Base-by-base conservation (phyloP, 306 rosid genomes). In the Rosa persica region DNA sequence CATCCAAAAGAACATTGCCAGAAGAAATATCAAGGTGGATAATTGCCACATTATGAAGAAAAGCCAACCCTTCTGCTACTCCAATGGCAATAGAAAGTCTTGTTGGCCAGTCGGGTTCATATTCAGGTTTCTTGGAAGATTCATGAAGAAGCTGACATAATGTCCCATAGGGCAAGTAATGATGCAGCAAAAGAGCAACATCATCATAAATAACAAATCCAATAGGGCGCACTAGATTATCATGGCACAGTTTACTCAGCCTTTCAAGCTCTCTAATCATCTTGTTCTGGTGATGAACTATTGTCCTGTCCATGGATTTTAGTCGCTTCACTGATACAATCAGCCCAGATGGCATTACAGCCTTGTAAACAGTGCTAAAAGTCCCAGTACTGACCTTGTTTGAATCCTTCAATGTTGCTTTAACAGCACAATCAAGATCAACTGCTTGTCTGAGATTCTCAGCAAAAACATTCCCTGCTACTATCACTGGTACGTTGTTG, bases 191-290 rank as follows among this genome's bases (percentile, higher is more conserved):
- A 84, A 96, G 94, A 70, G 96, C 99, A 81, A 93, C 92, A 76
- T 96, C 99, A 74, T 96, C 98, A 38, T 91, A 96, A 73, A 96
- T 93, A 78, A 96, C 99, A 82, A 89, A 96, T 30, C 99, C 99
- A 43, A 96, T 83, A 19, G 97, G 97, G 47, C 91, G 96, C 78
- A 88, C 90, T 17, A 96, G 89, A 81, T 96, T 96, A 17, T 90
- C 98, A 42, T 96, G 97, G 80, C 85, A 91, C 12, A 96, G 93
- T 81, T 89, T 91, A 78, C 98, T 88, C 80, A 96, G 93, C 85
- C 97, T 89, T 83, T 96, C 98, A 20, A 96, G 98, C 81, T 96
- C 99, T 86, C 97, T 86, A 71, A 96, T 90, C 99, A 96, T 96
- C 88, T 93, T 96, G 85, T 86, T 87, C 83, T 96, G 99, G 81